Evolutionary conservation across 441 rosid genomes (phyloP).

Genomic region (Pelargonium fulgidum): DNA sequence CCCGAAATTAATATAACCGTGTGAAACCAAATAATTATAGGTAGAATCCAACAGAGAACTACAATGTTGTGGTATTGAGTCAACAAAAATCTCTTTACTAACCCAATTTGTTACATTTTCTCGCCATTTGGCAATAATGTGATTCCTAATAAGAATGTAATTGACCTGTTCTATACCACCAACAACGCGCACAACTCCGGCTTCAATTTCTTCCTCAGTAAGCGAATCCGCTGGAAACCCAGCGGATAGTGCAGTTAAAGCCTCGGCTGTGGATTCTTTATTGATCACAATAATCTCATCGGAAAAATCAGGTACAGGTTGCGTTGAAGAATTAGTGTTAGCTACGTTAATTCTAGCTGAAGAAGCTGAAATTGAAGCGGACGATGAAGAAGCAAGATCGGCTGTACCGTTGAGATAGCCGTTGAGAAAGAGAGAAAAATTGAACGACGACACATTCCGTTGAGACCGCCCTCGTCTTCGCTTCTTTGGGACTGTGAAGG

Average conservation of each 20-base stretch:
- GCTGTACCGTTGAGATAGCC: conserved; percentile 10
- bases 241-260: conserved; percentile 65
- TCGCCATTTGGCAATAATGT: conserved; percentile 73
- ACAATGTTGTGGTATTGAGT: conserved; percentile 63
- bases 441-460: conserved; percentile 37
- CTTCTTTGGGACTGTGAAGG: conserved; percentile 74
- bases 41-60: conserved; percentile 56
- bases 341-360: background rate
- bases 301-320: conserved; percentile 37
- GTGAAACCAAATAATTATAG: conserved; percentile 59
- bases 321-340: conserved; percentile 21
- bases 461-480: conserved; percentile 89
- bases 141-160: conserved; percentile 74
- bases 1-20: conserved; percentile 83
- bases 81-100: conserved; percentile 61
- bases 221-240: conserved; percentile 88
- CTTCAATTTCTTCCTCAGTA: conserved; percentile 92
- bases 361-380: conserved; percentile 27
- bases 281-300: conserved; percentile 91
- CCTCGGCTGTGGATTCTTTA: conserved; percentile 78
- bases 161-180: conserved; percentile 74
- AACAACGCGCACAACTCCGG: conserved; percentile 56
- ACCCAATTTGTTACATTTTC: conserved; percentile 72
- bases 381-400: conserved; percentile 19
- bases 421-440: conserved; percentile 29